Conservation (phyloP, 2,329 filamentous ascomycete species). For the Dichotomopilus funicola region DNA sequence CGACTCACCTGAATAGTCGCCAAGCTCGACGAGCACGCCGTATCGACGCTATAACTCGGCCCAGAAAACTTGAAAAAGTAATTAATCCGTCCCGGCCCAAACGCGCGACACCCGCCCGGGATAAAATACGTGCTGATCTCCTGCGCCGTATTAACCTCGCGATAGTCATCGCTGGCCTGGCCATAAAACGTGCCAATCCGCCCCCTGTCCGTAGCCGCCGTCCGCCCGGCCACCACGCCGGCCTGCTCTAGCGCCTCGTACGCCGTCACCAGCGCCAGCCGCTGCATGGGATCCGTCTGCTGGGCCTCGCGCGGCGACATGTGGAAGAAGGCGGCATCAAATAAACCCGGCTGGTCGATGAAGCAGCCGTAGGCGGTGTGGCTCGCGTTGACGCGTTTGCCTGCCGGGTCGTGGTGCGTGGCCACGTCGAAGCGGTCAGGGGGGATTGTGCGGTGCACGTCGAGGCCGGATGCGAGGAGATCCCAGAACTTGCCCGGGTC, state of each 20-base stretch:
- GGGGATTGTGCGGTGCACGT: constrained; percentile 63
- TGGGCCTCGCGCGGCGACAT: constrained; percentile 77
- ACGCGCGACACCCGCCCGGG: constrained; percentile 37
- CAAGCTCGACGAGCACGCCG: constrained; percentile 68
- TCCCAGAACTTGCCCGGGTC: constrained; percentile 65
- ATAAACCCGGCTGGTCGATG: constrained; percentile 67
- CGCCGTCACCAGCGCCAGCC: constrained; percentile 66
- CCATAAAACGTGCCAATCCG: constrained; percentile 69
- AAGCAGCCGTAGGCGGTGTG: constrained; percentile 72
- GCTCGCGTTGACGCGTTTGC: constrained; percentile 68
- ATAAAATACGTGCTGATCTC: constrained; percentile 56
- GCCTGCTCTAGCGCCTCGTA: constrained; percentile 79
- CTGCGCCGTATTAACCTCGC: constrained; percentile 66
- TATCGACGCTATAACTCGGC: constrained; percentile 65
- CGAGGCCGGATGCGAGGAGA: constrained; percentile 66
- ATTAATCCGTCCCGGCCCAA: constrained; percentile 55
- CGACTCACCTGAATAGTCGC: constrained; percentile 57
- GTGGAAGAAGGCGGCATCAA: constrained; percentile 78
- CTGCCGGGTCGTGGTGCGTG: constrained; percentile 63
- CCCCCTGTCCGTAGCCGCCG: constrained; percentile 57
- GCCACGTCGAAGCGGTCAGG: constrained; percentile 65
- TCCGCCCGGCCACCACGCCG: constrained; percentile 67
- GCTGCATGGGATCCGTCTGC: constrained; percentile 75
- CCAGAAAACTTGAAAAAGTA: constrained; percentile 74
- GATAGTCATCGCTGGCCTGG: constrained; percentile 69